Evolutionary conservation across 208 protist species (phyloP).

Genomic region (Crithidia thermophila): DNA sequence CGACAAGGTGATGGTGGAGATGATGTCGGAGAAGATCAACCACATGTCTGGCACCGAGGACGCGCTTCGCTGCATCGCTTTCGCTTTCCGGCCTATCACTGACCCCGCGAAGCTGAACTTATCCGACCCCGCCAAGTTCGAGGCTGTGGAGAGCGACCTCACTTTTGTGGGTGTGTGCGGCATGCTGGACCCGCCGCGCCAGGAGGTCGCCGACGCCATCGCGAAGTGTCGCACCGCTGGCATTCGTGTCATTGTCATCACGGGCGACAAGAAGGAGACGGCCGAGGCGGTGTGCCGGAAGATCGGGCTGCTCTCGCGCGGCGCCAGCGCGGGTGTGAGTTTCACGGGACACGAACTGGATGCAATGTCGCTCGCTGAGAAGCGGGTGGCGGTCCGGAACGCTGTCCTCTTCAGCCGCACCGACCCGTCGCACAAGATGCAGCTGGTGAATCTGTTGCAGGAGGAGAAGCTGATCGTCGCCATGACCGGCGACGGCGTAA

Average conservation of each 20-base stretch:
- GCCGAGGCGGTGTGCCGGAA: conserved; percentile 95
- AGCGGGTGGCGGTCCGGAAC: conserved; percentile 53
- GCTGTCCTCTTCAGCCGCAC: conserved; percentile 86
- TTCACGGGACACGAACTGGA: conserved; percentile 84
- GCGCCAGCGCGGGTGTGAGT: conserved; percentile 38
- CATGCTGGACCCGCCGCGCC: conserved; percentile 95
- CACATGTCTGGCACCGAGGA: conserved; percentile 57
- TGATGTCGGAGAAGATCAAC: conserved; percentile 47
- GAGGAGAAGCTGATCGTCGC: conserved; percentile 84
- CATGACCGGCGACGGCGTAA: conserved; percentile 94
- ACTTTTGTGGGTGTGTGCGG: conserved; percentile 92
- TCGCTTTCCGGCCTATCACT: conserved; percentile 64
- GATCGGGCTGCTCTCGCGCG: conserved; percentile 91
- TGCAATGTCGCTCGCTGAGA: conserved; percentile 55
- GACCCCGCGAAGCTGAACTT: conserved; percentile 45
- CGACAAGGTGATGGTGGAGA: conserved; percentile 18
- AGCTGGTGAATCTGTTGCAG: conserved; percentile 83
- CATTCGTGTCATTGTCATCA: conserved; percentile 98
- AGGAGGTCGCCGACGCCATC: conserved; percentile 92
- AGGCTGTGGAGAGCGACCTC: conserved; percentile 80
- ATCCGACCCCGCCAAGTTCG: conserved; percentile 65
- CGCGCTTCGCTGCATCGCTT: conserved; percentile 83
- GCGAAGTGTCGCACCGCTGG: conserved; percentile 91
- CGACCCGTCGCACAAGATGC: conserved; percentile 88
- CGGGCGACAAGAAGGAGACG: conserved; percentile 96